Evolutionary conservation across 2,329 filamentous ascomycete species (phyloP).

Genomic region (Fusarium sp.): DNA sequence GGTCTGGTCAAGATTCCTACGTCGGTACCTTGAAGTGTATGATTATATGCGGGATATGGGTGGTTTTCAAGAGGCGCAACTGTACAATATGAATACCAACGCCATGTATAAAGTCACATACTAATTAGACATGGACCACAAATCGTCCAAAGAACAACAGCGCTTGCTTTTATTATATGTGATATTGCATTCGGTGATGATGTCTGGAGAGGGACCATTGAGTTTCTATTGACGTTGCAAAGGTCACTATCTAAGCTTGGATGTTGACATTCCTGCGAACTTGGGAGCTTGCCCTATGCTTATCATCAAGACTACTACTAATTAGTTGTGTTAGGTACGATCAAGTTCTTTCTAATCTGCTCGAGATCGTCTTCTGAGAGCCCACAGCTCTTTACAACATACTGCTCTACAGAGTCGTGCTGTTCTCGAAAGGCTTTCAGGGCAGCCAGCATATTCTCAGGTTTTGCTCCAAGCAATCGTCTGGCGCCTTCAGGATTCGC

Average conservation of each 20-base stretch:
- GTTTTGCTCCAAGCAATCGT: conserved; percentile 61
- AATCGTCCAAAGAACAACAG: conserved; percentile 24
- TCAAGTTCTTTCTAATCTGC: conserved; percentile 64
- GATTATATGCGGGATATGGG: conserved; percentile 33
- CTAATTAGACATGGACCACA: conserved; percentile 37
- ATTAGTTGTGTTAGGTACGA: conserved; percentile 52
- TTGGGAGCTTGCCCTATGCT: not conserved
- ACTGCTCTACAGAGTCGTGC: conserved; percentile 74
- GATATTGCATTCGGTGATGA: not conserved
- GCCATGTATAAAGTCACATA: conserved; percentile 43
- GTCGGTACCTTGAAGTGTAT: conserved; percentile 64
- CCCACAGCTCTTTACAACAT: conserved; percentile 70
- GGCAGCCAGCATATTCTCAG: conserved; percentile 63
- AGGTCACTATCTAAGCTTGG: not conserved
- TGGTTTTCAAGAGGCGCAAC: conserved; percentile 34
- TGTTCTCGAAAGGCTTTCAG: conserved; percentile 67
- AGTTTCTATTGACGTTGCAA: not conserved
- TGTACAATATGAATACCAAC: conserved; percentile 49
- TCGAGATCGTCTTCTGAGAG: conserved; percentile 68
- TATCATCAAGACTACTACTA: not conserved
- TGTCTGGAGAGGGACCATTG: not conserved
- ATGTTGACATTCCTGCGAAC: not conserved
- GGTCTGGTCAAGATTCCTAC: conserved; percentile 78
- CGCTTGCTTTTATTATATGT: conserved; percentile 18
- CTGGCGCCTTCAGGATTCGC: conserved; percentile 60